Evolutionary conservation across 75 land plant genomes (phyloP), one percentile per base, ranked within the genome.

Genomic region (Cryptomeria japonica): DNA sequence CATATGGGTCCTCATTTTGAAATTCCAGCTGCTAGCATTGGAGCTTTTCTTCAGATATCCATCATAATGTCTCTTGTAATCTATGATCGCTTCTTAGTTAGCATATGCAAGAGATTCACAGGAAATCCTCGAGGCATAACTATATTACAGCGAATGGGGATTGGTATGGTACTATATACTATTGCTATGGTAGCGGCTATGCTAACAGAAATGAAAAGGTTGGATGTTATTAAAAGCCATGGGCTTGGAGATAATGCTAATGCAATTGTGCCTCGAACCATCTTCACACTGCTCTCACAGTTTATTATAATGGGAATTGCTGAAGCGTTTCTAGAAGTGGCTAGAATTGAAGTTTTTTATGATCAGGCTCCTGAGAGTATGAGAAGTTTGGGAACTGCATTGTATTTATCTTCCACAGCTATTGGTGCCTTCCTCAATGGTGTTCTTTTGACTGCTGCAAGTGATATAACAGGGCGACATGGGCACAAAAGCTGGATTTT

Each of bases 291-390:
- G 10, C 86, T 96, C 19, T 96, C 97, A 22, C 97, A 96, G 83
- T 92, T 91, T 55, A 86, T 92, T 37, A 90, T 94, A 13, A 90
- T 91, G 88, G 96, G 97, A 5, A 55, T 88, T 1, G 92, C 93
- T 1, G 93, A 93, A 41, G 89, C 94, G 14, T 90, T 93, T 41
- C 14, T 93, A 37, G 90, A 90, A 51, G 93, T 91, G 0, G 95
- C 90, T 1, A 91, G 90, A 88, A 88, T 93, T 42, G 96, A 96
- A 88, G 94, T 96, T 86, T 96, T 96, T 93, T 95, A 96, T 83
- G 94, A 95, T 70, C 94, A 96, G 56, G 92, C 94, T 13, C 96
- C 97, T 0, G 92, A 94, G 73, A 87, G 87, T 53, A 90, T 92
- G 92, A 80, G 87, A n/a, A 90, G 92, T 70, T 46, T 90, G 68